Evolutionary conservation across 2,329 filamentous ascomycete genomes (phyloP), one percentile per base, ranked within the genome.

Genomic region (Penicillium sp.): DNA sequence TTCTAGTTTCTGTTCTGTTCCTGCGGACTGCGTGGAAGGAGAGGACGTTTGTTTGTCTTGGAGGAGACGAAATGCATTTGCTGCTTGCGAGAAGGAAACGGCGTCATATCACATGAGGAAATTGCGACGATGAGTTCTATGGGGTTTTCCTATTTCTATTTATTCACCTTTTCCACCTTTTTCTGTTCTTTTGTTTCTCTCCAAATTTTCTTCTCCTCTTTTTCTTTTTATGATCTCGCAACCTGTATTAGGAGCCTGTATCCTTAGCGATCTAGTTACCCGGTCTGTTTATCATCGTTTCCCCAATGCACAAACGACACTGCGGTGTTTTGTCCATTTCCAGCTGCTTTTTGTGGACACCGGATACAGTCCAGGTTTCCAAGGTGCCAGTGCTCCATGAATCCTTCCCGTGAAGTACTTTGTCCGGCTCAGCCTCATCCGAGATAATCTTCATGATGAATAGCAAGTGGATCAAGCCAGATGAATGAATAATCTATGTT

Each of bases 101-200:
- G 60, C 56, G 54, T 60, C 48, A 18, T 55, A 45, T 53, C 54
- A 59, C 46, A 59, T 31, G 56, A 58, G 56, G 62, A 63, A 59
- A 59, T 63, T 64, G 61, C 53, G 57, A 58, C 43, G 53, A 59
- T 56, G 54, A 55, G 40, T 54, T 50, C 33, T 37, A 53, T 41
- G 56, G 58, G 55, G 37, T 40, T 49, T 49, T 12, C 42, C 40
- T 41, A 29, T 20, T 31, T 25, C 23, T 26, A 40, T 50, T 45
- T 41, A n/a, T 45, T 40, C 7, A 33, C 6, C 11, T 47, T 47
- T 49, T 29, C n/a, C n/a, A 37, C 18, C 25, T 25, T 50, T 29
- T 29, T 42, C 14, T 18, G 3, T 49, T 14, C 31, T 47, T 46
- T 29, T 27, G 22, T 18, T 18, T 23, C 20, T 14, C 37, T 26